Percentiles rank a stretch among this genome's conserved stretches.
phyloP scores from a whole-genome alignment of 176 grass and related monocot species.

The Oryza rufipogon region DNA sequence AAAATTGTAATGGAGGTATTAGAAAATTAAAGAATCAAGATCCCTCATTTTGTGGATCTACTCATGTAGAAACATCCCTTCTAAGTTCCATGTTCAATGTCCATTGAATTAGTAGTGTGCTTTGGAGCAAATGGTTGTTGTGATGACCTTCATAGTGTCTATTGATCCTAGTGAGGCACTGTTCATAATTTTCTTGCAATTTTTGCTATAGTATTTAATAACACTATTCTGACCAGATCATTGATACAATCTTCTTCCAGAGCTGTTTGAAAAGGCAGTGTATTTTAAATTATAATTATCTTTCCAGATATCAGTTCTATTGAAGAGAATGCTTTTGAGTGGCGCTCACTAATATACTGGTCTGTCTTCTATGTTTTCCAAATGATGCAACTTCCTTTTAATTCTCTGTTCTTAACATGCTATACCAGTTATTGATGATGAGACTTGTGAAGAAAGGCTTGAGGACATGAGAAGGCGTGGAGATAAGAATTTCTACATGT shows the following conservation, averaged over 20 bases:
- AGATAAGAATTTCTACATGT: conserved; percentile 92
- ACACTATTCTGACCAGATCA: not conserved
- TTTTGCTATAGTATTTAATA: not conserved
- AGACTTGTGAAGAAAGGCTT: conserved; percentile 70
- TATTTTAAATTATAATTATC: not conserved
- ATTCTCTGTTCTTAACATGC: not conserved
- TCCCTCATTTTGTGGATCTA: not conserved
- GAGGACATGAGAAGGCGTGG: conserved; percentile 69
- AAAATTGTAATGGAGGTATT: not conserved
- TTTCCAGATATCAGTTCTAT: not conserved
- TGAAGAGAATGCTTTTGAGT: conserved; percentile 7
- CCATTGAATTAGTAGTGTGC: conserved; percentile 8
- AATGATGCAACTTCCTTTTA: not conserved
- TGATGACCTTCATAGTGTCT: not conserved
- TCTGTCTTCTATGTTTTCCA: not conserved
- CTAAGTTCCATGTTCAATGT: not conserved
- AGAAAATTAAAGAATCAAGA: not conserved
- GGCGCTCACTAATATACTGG: not conserved
- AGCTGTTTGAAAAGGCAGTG: not conserved
- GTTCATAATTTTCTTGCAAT: not conserved
- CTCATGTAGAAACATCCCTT: not conserved
- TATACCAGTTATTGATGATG: conserved; percentile 81
- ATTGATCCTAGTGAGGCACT: not conserved
- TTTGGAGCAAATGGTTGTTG: not conserved
- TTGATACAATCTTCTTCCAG: not conserved